phyloP scores from a whole-genome alignment of 371 early-diverging fungal species.

The Mortierella sp. region DNA sequence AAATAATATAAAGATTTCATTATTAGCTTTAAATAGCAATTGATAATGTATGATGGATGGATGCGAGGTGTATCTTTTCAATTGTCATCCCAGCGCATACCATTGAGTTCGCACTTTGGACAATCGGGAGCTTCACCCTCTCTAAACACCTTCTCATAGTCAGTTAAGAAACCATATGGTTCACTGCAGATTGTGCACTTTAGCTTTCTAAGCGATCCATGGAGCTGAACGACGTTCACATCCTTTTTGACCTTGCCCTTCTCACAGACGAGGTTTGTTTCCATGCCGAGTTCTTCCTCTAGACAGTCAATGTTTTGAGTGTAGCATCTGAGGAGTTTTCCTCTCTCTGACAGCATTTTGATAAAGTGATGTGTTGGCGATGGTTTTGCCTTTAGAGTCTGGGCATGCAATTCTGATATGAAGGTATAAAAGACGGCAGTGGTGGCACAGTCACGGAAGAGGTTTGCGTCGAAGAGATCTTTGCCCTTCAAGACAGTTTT shows the following conservation, averaged over 20 bases:
- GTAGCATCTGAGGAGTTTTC: constrained; percentile 89
- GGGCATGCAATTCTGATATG: constrained; percentile 91
- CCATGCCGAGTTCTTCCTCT: constrained; percentile 78
- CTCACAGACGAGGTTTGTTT: constrained; percentile 52
- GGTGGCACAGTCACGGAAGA: constrained; percentile 82
- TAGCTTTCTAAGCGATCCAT: constrained; percentile 90
- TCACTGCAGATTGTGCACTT: constrained; percentile 87
- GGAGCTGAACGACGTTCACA: constrained; percentile 86
- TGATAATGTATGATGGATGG: not conserved
- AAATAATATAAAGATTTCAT: not conserved
- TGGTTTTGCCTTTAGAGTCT: constrained; percentile 78
- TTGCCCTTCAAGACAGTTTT: constrained; percentile 84
- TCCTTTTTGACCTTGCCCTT: constrained; percentile 53
- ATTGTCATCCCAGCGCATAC: constrained; percentile 16
- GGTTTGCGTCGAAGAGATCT: constrained; percentile 96
- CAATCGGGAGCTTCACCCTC: constrained; percentile 83
- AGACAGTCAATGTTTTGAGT: constrained; percentile 98
- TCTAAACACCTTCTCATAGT: constrained; percentile 67
- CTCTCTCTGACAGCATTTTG: constrained; percentile 74
- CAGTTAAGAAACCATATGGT: constrained; percentile 69
- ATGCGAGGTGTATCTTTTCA: not conserved
- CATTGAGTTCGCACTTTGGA: constrained; percentile 76
- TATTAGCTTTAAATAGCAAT: not conserved
- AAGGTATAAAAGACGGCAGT: constrained; percentile 93
- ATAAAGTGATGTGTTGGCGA: constrained; percentile 94